Evolutionary conservation across 257 asterid species (phyloP), one percentile per base, ranked within the genome.

Genomic region (Scutellaria galericulata): DNA sequence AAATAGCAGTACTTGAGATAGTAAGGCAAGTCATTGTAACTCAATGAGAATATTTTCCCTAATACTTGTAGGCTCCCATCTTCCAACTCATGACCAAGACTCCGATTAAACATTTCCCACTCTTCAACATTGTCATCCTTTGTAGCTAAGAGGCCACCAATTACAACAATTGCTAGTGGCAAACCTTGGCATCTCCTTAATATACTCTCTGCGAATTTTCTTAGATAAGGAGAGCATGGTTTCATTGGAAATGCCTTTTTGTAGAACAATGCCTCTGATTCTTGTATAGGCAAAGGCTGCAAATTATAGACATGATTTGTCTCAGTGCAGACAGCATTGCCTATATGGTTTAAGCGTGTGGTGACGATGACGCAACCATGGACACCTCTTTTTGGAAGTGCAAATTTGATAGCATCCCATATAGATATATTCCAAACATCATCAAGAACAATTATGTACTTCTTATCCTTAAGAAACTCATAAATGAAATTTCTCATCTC

Each of bases 151-250:
- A 66, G 53, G 2, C 74, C 74, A 7, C 74, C 73, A 48, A 66
- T 74, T 18, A 74, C 68, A 9, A 57, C 71, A 24, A 74, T 62
- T 15, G 78, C 78, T 7, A 64, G 67, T 0, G 78, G 78, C 72
- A 72, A 24, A 39, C 77, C 70, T 4, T 40, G 71, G 4, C 77
- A 72, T 39, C 54, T 72, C 31, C 51, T 51, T 9, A 72, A 24
- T 1, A 72, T 72, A 7, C n/a, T 52, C n/a, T 62, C 42, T 11
- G 64, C 58, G 10, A 5, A 51, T 22, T 42, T 59, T 24, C 1
- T 73, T 9, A 73, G 0, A 54, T 64, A 44, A 40, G 22, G 31
- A 18, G 70, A 66, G 56, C 75, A 70, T 55, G 35, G 15, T 7
- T 44, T 3, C 14, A 15, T 70, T 0, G 66, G 75, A 56, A 70